Base-by-base conservation (phyloP, 805 yeast species). In the Metschnikowia orientalis region DNA sequence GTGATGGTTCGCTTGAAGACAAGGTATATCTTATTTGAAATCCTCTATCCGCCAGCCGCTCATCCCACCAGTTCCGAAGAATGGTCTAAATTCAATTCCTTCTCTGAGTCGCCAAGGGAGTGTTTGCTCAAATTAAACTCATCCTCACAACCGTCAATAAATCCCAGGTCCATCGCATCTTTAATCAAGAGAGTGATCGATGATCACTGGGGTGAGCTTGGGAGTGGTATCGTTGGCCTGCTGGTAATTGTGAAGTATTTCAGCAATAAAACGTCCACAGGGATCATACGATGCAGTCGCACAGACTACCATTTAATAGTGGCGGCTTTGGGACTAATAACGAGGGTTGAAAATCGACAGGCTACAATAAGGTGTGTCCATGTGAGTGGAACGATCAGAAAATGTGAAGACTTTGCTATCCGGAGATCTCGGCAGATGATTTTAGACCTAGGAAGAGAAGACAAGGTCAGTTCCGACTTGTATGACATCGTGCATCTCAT, bases 1-100 rank as follows among this genome's bases (percentile, higher is more conserved):
- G 26, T 19, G 10, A 89, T 89, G 97, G 97, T 89, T 10, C 74
- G 97, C 50, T 67, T 89, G 18, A 89, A 89, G 56, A 79, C 88
- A 11, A 64, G 97, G 45, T 89, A 90, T 49, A 68, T 89, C 8
- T 66, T 88, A 4, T 89, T 90, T 54, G 95, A 88, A 45, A 58
- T 89, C 0, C 56, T 84, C 4, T 78, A 78, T 44, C 95, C 95
- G 0, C 73, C 69, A 0, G 20, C 48, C 4, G 32, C 37, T 8
- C 34, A 32, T 23, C 30, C 57, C 13, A 16, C 15, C 5, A 35
- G 40, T 1, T 3, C 44, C 38, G 37, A 30, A 5, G 35, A 38
- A 14, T 33, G 34, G 1, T 46, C 46, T 2, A 50, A 46, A 6
- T 54, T 52, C 34, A 14, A 23, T 4, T 37, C 30, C 4, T 62